These are phyloP conservation scores for Fusarium acutatum DNA, from an alignment of 2,329 filamentous ascomycete genomes.

Conservation along the genomic window DNA sequence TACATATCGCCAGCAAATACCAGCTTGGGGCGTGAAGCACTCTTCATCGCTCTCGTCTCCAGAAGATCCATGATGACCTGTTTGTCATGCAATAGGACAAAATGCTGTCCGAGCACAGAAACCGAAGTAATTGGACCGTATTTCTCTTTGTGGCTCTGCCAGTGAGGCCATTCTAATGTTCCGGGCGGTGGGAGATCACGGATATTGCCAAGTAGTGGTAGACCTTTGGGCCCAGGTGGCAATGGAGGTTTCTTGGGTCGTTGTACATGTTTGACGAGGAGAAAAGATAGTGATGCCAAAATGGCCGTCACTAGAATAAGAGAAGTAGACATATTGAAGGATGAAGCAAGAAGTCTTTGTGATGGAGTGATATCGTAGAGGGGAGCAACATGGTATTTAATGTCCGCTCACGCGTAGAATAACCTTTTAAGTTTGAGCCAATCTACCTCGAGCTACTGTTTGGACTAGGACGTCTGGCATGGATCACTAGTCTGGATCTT, in stretches of 20 bases:
- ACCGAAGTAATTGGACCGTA: constrained; percentile 51
- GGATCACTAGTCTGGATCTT: not conserved
- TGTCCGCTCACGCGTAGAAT: fast-evolving
- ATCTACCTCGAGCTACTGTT: not conserved
- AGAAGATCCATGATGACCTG: constrained; percentile 41
- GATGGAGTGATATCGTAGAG: not conserved
- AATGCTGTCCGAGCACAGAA: constrained; percentile 48
- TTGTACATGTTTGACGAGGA: not conserved
- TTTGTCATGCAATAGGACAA: constrained; percentile 51
- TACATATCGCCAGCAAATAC: constrained; percentile 13
- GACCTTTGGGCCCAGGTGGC: constrained; percentile 58
- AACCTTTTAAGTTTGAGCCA: not conserved
- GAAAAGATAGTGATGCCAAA: not conserved
- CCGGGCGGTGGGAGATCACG: constrained; percentile 52
- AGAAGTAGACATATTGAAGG: fast-evolving
- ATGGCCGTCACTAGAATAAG: fast-evolving
- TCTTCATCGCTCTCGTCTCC: not conserved
- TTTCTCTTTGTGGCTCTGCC: constrained; percentile 49
- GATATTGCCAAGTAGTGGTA: constrained; percentile 60
- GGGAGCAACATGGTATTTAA: not conserved
- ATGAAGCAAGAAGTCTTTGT: fast-evolving
- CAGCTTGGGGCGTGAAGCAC: constrained; percentile 2
- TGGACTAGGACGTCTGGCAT: no score
- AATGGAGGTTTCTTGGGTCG: not conserved
- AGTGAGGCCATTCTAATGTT: constrained; percentile 48